Conservation (phyloP, 2,329 filamentous ascomycete genomes). For the Paecilomyces sp. region DNA sequence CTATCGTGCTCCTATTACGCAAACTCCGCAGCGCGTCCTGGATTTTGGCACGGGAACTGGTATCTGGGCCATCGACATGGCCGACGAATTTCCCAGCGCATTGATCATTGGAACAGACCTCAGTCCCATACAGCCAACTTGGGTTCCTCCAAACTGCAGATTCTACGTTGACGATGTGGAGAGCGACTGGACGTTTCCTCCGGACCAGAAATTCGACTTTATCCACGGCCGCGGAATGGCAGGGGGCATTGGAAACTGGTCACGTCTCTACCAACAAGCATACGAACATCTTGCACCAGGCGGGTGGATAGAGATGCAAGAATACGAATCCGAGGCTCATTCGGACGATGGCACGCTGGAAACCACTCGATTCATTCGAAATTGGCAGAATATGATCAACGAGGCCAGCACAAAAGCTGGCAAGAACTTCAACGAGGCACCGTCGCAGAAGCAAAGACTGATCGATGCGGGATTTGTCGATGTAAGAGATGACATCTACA, state of each 20-base stretch:
- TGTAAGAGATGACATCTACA: constrained; percentile 18
- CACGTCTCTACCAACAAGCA: constrained; percentile 12
- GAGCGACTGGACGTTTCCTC: constrained; percentile 16
- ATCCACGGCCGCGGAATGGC: constrained; percentile 22
- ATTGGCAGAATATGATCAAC: constrained; percentile 16
- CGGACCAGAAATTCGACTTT: constrained; percentile 19
- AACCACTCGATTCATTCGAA: constrained; percentile 9
- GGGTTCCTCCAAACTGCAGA: constrained; percentile 22
- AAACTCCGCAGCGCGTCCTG: constrained; percentile 22
- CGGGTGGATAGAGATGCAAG: constrained; percentile 21
- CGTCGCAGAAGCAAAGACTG: constrained; percentile 18
- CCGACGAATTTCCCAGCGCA: constrained; percentile 30
- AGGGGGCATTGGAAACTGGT: constrained; percentile 16
- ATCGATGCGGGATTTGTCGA: constrained; percentile 26
- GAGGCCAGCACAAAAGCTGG: constrained; percentile 13
- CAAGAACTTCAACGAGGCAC: constrained; percentile 17
- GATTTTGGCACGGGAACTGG: constrained; percentile 38
- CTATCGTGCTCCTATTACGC: constrained; percentile 13
- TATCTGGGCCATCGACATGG: constrained; percentile 37
- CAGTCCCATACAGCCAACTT: constrained; percentile 31
- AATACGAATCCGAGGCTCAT: constrained; percentile 15
- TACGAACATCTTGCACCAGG: constrained; percentile 19
- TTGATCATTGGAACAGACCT: constrained; percentile 31
- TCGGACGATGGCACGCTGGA: constrained; percentile 13
- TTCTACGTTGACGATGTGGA: constrained; percentile 27